Evolutionary conservation across 306 rosid species (phyloP).

Genomic region (Purshia tridentata): DNA sequence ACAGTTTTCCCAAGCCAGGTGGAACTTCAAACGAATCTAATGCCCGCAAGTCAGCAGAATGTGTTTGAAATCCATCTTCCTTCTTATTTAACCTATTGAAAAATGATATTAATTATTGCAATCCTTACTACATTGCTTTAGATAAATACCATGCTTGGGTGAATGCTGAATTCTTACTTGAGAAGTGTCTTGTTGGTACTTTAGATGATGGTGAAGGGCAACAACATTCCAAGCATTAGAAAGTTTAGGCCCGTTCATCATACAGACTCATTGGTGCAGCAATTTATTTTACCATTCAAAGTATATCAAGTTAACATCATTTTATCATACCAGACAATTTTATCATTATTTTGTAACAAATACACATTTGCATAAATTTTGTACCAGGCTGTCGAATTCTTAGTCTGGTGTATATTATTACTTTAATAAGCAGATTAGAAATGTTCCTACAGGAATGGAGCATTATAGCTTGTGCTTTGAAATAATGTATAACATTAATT

Average conservation of each 20-base stretch:
- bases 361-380: not conserved
- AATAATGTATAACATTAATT: not conserved
- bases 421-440: not conserved
- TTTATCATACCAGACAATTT: not conserved
- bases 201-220: conserved; percentile 46
- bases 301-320: not conserved
- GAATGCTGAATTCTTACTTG: conserved; percentile 78
- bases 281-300: not conserved
- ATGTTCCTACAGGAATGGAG: not conserved
- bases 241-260: not conserved
- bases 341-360: not conserved
- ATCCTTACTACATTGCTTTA: conserved; percentile 48
- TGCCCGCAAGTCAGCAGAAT: not conserved
- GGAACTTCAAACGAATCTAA: not conserved
- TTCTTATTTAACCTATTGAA: not conserved
- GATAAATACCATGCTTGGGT: conserved; percentile 99
- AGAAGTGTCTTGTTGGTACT: conserved; percentile 82
- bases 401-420: not conserved
- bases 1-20: not conserved
- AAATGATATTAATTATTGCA: conserved; percentile 1
- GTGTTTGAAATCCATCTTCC: not conserved
- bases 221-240: not conserved
- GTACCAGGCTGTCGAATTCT: not conserved
- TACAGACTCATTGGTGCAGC: not conserved
- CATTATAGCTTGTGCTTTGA: not conserved